Evolutionary conservation across 202 grass and related monocot species (phyloP), one percentile per base, ranked within the genome.

Genomic region (Musa balbisiana): DNA sequence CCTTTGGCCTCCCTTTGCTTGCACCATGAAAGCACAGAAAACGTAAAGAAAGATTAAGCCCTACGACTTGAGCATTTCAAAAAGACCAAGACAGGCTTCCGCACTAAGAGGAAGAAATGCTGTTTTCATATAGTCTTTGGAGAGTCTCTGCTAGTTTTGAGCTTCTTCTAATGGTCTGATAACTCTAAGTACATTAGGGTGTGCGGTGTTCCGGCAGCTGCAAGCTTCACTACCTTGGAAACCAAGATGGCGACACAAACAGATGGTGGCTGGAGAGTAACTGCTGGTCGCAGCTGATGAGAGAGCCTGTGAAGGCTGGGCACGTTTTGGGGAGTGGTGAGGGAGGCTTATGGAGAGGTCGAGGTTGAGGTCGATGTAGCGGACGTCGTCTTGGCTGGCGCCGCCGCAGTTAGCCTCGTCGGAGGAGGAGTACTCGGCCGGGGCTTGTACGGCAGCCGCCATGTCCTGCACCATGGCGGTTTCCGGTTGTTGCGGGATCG

Each of bases 401-500:
- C 55, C 56, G 56, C 16, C 14, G 56, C 17, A 60, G 6, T 3
- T 17, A 0, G 56, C 56, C 3, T n/a, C 56, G 13, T 58, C 55
- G 15, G 56, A 4, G 56, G 3, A 16, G 15, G 56, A 60, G 56
- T 8, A 2, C 33, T 43, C 33, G 33, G 33, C 33, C 33, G 33
- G 33, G 33, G 33, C 33, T 43, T 43, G 4, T 43, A 43, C 33
- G 33, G 33, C 33, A 43, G 33, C 33, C 33, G 33, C 4, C 33
- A 43, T 43, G 5, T 43, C 33, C 33, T 43, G 33, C 33, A 43
- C 4, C 33, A 43, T 43, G 33, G 33, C 33, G 33, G 5, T 43
- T 43, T 43, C 33, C 33, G 33, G 33, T 43, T 6, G 33, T 43
- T 43, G 33, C 5, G 4, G 33, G 73, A 91, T 50, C 16, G 81